Percentiles rank a stretch among this genome's conserved stretches.
Evolutionary conservation across 306 rosid species (phyloP).

Genomic region (Amphicarpaea edgeworthii): DNA sequence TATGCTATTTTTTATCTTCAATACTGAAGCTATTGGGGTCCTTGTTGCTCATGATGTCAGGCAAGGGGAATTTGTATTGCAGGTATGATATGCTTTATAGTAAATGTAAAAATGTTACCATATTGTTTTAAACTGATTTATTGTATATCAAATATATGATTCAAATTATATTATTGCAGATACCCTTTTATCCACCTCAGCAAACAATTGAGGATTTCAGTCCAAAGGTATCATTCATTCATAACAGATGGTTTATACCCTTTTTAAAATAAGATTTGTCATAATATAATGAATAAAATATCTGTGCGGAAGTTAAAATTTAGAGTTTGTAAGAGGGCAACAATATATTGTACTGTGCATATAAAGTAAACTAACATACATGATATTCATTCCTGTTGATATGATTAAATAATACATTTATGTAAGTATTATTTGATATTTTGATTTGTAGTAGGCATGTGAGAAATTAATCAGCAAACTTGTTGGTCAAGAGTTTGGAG

Average conservation of each 20-base stretch:
- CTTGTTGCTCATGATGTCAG: slow-evolving; percentile 96
- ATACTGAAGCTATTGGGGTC: slow-evolving; percentile 91
- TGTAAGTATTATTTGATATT: slow-evolving; percentile 32
- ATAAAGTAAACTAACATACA: slow-evolving; percentile 5
- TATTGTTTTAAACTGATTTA: slow-evolving; percentile 36
- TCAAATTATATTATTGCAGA: slow-evolving; percentile 60
- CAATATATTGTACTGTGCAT: slow-evolving; percentile 19
- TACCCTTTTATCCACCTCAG: slow-evolving; percentile 97
- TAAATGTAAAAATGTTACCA: slow-evolving; percentile 1
- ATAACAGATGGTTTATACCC: slow-evolving; percentile 9
- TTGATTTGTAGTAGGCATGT: slow-evolving; percentile 67
- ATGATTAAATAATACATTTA: slow-evolving; percentile 16
- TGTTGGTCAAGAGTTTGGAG: slow-evolving; percentile 80
- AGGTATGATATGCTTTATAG: slow-evolving; percentile 62
- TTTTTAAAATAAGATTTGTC: slow-evolving; percentile 31
- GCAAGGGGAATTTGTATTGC: slow-evolving; percentile 94
- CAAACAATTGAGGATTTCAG: slow-evolving; percentile 80
- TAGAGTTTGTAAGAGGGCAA: slow-evolving; percentile 27
- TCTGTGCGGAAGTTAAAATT: slow-evolving; percentile 30
- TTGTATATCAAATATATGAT: slow-evolving; percentile 40
- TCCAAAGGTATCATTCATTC: slow-evolving; percentile 64
- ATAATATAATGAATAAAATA: slow-evolving; percentile 25
- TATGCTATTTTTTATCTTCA: slow-evolving; percentile 93
- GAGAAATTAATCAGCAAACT: slow-evolving; percentile 76
- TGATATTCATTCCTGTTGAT: slow-evolving; percentile 30